Conservation (phyloP, 2,329 filamentous ascomycete genomes). For the Beauveria australis region DNA sequence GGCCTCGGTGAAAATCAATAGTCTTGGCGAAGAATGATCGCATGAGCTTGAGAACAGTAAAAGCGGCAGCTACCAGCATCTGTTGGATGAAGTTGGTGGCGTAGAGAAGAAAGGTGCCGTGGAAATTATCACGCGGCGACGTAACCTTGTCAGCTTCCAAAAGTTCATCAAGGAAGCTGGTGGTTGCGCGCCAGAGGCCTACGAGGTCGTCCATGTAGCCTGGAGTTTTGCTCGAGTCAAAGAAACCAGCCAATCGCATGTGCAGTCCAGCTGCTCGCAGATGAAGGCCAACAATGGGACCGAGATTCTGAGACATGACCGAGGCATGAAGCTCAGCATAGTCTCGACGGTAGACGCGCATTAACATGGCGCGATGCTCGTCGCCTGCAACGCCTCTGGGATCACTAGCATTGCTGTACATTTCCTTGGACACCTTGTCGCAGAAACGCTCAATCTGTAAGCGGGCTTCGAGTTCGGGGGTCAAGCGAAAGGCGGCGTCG, state of each 20-base stretch:
- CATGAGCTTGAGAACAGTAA: slow-evolving; percentile 70
- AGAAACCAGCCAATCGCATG: slow-evolving; percentile 71
- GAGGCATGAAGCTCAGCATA: slow-evolving; percentile 54
- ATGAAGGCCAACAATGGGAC: slow-evolving; percentile 55
- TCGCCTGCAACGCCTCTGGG: slow-evolving; percentile 61
- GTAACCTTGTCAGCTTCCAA: slow-evolving; percentile 43
- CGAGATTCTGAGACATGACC: slow-evolving; percentile 50
- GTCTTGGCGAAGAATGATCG: slow-evolving; percentile 66
- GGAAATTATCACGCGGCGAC: slow-evolving; percentile 35
- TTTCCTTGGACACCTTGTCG: slow-evolving; percentile 69
- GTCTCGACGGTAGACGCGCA: slow-evolving; percentile 58
- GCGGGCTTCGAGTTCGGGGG: slow-evolving; percentile 56
- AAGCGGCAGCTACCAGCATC: slow-evolving; percentile 75
- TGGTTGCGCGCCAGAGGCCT: slow-evolving; percentile 65
- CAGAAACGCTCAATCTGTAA: slow-evolving; percentile 67
- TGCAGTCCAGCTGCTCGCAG: slow-evolving; percentile 67
- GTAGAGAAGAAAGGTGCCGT: slow-evolving; percentile 52
- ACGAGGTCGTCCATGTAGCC: slow-evolving; percentile 68
- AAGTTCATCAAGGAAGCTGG: slow-evolving; percentile 59
- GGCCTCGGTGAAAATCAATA: slow-evolving; percentile 61
- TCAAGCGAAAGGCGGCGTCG: slow-evolving; percentile 49
- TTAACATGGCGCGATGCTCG: slow-evolving; percentile 57
- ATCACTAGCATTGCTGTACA: slow-evolving; percentile 71
- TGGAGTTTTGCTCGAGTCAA: slow-evolving; percentile 64
- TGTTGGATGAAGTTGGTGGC: slow-evolving; percentile 73